These are phyloP conservation scores for Aspergillus hiratsukae DNA, from an alignment of 2,329 filamentous ascomycete genomes.

Conservation along the genomic window DNA sequence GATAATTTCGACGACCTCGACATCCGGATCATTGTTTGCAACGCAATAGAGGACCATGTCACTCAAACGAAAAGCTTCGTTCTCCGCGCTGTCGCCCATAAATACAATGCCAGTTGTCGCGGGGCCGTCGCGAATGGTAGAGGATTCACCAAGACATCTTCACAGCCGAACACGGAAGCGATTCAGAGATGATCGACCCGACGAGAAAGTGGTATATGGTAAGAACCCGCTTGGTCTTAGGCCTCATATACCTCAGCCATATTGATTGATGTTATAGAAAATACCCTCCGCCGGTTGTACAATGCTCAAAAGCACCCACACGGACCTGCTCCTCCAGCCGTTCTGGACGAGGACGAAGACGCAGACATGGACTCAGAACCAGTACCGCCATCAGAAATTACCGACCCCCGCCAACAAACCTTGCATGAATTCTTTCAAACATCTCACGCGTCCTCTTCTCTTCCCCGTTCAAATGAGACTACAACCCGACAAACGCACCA, in stretches of 20 bases:
- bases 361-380: slow-evolving; percentile 24
- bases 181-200: slow-evolving; percentile 54
- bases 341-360: slow-evolving; percentile 13
- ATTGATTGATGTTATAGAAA: slow-evolving; percentile 24
- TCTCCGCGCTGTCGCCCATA: slow-evolving; percentile 42
- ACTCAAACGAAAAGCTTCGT: slow-evolving; percentile 57
- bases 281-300: slow-evolving; percentile 41
- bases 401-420: slow-evolving; percentile 39
- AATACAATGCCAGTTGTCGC: slow-evolving; percentile 23
- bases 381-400: slow-evolving; percentile 20
- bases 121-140: slow-evolving; percentile 25
- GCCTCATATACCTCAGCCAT: background rate
- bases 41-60: slow-evolving; percentile 40
- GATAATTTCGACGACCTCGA: background rate
- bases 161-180: slow-evolving; percentile 57
- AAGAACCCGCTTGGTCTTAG: slow-evolving; percentile 13
- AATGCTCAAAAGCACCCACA: slow-evolving; percentile 35
- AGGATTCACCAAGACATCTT: slow-evolving; percentile 41
- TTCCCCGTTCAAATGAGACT: slow-evolving; percentile 11
- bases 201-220: slow-evolving; percentile 55
- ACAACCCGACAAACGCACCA: slow-evolving; percentile 16
- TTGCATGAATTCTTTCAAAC: slow-evolving; percentile 38
- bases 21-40: background rate
- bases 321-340: slow-evolving; percentile 4
- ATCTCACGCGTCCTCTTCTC: slow-evolving; percentile 14